Evolutionary conservation across 2,329 filamentous ascomycete genomes (phyloP), one percentile per base, ranked within the genome.

Genomic region (Chrysosporium queenslandicum): DNA sequence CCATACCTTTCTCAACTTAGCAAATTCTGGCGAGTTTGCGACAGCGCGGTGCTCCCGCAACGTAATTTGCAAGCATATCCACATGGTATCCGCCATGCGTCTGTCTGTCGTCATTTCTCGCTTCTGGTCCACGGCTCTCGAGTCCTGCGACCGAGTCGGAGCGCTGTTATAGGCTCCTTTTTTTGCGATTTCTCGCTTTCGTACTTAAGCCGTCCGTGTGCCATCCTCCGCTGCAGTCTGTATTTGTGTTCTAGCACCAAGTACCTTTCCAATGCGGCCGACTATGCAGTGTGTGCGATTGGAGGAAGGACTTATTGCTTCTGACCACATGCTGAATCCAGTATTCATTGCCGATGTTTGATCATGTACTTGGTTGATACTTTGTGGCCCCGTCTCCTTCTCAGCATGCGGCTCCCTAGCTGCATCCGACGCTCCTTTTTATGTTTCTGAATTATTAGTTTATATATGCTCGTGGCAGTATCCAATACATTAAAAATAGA

Each of bases 1-100:
- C 51, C 51, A 48, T 48, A 48, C 52, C 52, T 57, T 57, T 46
- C 57, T 58, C 52, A 58, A 58, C 57, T 55, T 29, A 58, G 57
- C 53, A 58, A 58, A 58, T 49, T 57, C 57, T 55, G 57, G 57
- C 57, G 57, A 58, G 57, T 29, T 53, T 54, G 50, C 42, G 40
- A 46, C 41, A 1, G 36, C 37, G 39, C 51, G 45, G 25, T 49
- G 25, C 30, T 50, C 36, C 46, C 46, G 46, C 46, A 41, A 49
- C 34, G 49, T 37, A 46, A 43, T 51, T 46, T 51, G 49, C 40
- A 51, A 20, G 27, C 48, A 51, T 45, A 25, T 27, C 48, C 48
- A 51, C 39, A 37, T 43, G 39, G 32, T 30, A 46, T 36, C 45
- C 43, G 46, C 21, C 40, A 43, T 49, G 43, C 40, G 3, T 41